These are phyloP conservation scores for Rubus idaeus DNA, from an alignment of 306 rosid genomes.

Conservation along the genomic window DNA sequence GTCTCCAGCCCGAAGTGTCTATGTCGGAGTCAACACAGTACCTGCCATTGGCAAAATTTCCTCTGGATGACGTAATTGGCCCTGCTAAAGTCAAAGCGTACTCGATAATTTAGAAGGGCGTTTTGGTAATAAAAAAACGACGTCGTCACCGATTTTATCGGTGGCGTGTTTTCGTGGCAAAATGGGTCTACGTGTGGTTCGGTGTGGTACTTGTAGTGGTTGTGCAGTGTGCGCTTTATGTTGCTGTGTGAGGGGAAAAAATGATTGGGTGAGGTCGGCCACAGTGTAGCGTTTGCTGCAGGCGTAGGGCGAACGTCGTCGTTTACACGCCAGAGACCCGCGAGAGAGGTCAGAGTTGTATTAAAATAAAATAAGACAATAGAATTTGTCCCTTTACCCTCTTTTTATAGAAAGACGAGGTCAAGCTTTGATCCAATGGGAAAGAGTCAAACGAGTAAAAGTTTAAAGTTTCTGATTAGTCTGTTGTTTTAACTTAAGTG, in stretches of 20 bases:
- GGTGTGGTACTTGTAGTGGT: conserved; percentile 55
- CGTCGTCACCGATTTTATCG: conserved; percentile 33
- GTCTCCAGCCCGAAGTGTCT: neutral
- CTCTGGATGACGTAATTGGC: conserved; percentile 2
- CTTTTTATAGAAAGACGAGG: conserved; percentile 8
- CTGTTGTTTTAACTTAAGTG: conserved; percentile 19
- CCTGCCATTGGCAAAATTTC: neutral
- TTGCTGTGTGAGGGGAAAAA: conserved; percentile 5
- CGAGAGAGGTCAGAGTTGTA: neutral
- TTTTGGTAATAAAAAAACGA: conserved; percentile 17
- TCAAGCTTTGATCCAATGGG: conserved; percentile 11
- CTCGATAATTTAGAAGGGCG: conserved; percentile 22
- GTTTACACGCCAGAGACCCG: conserved; percentile 18
- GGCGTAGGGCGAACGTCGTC: conserved; percentile 26
- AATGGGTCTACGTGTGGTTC: conserved; percentile 40
- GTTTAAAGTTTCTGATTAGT: conserved; percentile 23
- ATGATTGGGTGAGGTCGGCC: conserved; percentile 31
- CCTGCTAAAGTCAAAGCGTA: conserved; percentile 22
- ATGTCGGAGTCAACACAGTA: conserved; percentile 16
- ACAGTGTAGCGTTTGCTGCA: conserved; percentile 24
- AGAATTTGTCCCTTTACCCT: neutral
- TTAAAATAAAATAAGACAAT: conserved; percentile 15
- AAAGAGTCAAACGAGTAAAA: conserved; percentile 1
- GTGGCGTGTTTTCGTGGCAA: conserved; percentile 87
- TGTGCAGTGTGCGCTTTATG: conserved; percentile 39